Conservation (phyloP, 2,329 filamentous ascomycete species). For the Colletotrichum gigasporum region DNA sequence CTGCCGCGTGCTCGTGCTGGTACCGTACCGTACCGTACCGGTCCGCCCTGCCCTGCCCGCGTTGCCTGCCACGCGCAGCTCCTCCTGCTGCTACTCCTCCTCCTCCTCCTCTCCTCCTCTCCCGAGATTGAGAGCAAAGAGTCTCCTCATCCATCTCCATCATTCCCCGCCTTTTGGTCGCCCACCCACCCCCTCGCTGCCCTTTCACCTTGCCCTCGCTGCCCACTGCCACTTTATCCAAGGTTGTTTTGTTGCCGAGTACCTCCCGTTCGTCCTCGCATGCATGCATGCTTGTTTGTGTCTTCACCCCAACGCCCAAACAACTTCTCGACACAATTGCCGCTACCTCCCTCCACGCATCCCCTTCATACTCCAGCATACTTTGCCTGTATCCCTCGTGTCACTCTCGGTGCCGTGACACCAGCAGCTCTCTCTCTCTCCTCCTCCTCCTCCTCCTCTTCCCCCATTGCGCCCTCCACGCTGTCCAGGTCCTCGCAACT, state of each 20-base stretch:
- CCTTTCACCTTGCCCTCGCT: slow-evolving; percentile 33
- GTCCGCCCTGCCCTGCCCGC: not conserved
- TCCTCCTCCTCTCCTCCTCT: slow-evolving; percentile 30
- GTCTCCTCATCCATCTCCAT: slow-evolving; percentile 34
- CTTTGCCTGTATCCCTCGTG: slow-evolving; percentile 21
- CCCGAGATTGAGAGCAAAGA: slow-evolving; percentile 5
- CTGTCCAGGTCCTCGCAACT: not conserved
- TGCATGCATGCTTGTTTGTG: slow-evolving; percentile 27
- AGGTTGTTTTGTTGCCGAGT: slow-evolving; percentile 28
- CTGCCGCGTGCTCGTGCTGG: too few species aligned
- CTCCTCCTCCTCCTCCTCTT: slow-evolving; percentile 6
- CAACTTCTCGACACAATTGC: slow-evolving; percentile 21
- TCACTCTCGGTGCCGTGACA: slow-evolving; percentile 22
- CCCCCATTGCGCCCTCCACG: slow-evolving; percentile 4
- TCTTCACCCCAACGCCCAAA: slow-evolving; percentile 27
- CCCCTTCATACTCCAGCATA: slow-evolving; percentile 22
- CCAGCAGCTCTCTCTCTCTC: too few species aligned
- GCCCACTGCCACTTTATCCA: slow-evolving; percentile 33
- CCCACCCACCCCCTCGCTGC: slow-evolving; percentile 37
- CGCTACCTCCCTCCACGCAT: slow-evolving; percentile 11
- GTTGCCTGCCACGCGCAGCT: not conserved
- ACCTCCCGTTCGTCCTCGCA: slow-evolving; percentile 13
- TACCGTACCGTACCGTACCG: too few species aligned
- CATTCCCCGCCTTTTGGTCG: slow-evolving; percentile 35
- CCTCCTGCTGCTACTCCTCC: slow-evolving; percentile 20